Percentiles rank a stretch among this genome's conserved stretches.
Conservation (phyloP, 352 stramenopile genomes). For the Hyaloperonospora arabidopsidis region DNA sequence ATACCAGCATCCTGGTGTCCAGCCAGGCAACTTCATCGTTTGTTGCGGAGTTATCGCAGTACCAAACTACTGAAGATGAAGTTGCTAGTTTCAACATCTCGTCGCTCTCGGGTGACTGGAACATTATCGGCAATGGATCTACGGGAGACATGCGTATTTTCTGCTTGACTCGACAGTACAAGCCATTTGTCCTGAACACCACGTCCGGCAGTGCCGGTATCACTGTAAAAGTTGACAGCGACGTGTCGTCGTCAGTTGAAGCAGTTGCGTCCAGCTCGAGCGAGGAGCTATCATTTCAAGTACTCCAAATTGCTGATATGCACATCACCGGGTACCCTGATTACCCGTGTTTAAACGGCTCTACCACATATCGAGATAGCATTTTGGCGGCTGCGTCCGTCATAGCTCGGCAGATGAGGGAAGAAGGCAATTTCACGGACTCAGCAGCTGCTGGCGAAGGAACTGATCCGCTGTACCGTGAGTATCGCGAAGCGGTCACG, state of each 20-base stretch:
- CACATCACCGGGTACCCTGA: slow-evolving; percentile 42
- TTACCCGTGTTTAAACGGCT: slow-evolving; percentile 25
- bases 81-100: slow-evolving; percentile 15
- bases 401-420: slow-evolving; percentile 20
- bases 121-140: slow-evolving; percentile 16
- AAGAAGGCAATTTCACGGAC: slow-evolving; percentile 20
- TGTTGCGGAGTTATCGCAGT: slow-evolving; percentile 23
- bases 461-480: slow-evolving; percentile 21
- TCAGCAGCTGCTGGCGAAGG: slow-evolving; percentile 11
- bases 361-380: slow-evolving; percentile 18
- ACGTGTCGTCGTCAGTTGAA: slow-evolving; percentile 28
- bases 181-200: slow-evolving; percentile 15
- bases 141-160: slow-evolving; percentile 19
- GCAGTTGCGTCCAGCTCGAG: slow-evolving; percentile 17
- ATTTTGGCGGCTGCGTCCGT: slow-evolving; percentile 22
- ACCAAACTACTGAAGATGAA: slow-evolving; percentile 19
- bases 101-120: slow-evolving; percentile 21
- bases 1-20: slow-evolving; percentile 7
- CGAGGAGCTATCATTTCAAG: slow-evolving; percentile 39
- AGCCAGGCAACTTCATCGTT: slow-evolving; percentile 22
- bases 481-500: slow-evolving; percentile 43
- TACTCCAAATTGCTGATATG: slow-evolving; percentile 64
- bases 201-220: neutral
- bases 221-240: slow-evolving; percentile 1
- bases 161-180: slow-evolving; percentile 17